These are phyloP conservation scores for Aspergillus jensenii DNA, from an alignment of 2,329 filamentous ascomycete genomes.

Conservation along the genomic window DNA sequence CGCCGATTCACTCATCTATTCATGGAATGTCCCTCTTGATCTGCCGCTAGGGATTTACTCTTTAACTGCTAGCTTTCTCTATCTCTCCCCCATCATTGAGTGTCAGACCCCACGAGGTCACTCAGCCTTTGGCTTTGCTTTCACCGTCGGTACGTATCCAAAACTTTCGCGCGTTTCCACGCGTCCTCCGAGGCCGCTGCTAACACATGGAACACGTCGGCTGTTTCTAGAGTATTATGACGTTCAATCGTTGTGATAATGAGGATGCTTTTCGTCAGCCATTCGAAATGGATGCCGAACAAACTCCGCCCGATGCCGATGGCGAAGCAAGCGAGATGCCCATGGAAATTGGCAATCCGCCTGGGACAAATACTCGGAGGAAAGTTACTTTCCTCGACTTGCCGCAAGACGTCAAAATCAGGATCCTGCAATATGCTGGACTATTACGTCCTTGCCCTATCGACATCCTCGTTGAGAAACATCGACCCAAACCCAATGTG, in stretches of 20 bases:
- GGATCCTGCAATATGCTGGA: constrained; percentile 22
- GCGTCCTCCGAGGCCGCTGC: background rate
- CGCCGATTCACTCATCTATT: background rate
- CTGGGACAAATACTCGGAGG: background rate
- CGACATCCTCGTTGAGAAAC: constrained; percentile 15
- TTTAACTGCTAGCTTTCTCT: background rate
- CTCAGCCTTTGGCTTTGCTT: background rate
- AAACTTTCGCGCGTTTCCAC: background rate
- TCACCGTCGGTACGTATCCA: constrained; percentile 1
- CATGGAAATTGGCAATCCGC: background rate
- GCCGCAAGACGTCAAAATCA: constrained; percentile 18
- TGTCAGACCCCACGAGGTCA: background rate
- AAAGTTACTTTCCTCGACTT: constrained; percentile 19
- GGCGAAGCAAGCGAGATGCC: background rate
- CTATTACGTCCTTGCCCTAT: constrained; percentile 24
- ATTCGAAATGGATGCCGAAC: background rate
- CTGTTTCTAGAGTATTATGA: background rate
- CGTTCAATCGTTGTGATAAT: background rate
- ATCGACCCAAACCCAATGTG: constrained; percentile 4
- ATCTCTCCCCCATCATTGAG: background rate
- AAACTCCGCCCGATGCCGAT: background rate
- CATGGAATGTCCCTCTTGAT: background rate
- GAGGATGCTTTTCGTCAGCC: background rate
- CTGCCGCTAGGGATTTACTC: background rate
- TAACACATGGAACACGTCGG: background rate